A percentile compares a stretch with the other conserved stretches of the same genome.
Evolutionary conservation across 805 yeast species (phyloP).

Genomic region (Huiozyma naganishii): DNA sequence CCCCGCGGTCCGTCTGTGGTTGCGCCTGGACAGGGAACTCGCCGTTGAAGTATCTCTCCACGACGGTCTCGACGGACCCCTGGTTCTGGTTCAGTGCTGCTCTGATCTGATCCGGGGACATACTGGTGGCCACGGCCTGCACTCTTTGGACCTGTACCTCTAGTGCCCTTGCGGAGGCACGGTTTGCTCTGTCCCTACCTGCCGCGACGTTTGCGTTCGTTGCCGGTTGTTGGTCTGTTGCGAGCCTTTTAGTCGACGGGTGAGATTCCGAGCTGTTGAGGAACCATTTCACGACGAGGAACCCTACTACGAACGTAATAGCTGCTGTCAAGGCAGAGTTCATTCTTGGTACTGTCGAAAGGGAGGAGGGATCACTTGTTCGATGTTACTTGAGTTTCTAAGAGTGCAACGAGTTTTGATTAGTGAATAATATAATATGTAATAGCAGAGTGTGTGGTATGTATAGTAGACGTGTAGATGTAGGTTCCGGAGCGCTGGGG

Average conservation of each 20-base stretch:
- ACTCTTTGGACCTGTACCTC: constrained; percentile 29
- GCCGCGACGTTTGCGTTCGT: constrained; percentile 2
- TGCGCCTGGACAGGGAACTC: constrained; percentile 30
- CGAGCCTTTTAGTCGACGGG: constrained; percentile 18
- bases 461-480: too few species aligned
- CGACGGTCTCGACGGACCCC: constrained; percentile 71
- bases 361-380: too few species aligned
- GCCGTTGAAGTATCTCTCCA: constrained; percentile 55
- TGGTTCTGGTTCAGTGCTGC: constrained; percentile 55
- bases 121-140: constrained; percentile 66
- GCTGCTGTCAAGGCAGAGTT: constrained; percentile 4
- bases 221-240: not conserved
- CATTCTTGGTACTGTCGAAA: too few species aligned
- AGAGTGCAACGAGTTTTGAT: too few species aligned
- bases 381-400: too few species aligned
- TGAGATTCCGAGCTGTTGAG: constrained; percentile 44
- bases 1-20: not conserved
- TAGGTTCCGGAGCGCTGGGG: not conserved
- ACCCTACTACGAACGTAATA: constrained; percentile 32
- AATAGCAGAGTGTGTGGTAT: too few species aligned
- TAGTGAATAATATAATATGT: too few species aligned
- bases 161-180: not conserved
- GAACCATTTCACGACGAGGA: constrained; percentile 56
- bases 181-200: constrained; percentile 10
- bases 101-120: constrained; percentile 59